Conservation (phyloP, 78 protist species). For the Emiliania huxleyi region DNA sequence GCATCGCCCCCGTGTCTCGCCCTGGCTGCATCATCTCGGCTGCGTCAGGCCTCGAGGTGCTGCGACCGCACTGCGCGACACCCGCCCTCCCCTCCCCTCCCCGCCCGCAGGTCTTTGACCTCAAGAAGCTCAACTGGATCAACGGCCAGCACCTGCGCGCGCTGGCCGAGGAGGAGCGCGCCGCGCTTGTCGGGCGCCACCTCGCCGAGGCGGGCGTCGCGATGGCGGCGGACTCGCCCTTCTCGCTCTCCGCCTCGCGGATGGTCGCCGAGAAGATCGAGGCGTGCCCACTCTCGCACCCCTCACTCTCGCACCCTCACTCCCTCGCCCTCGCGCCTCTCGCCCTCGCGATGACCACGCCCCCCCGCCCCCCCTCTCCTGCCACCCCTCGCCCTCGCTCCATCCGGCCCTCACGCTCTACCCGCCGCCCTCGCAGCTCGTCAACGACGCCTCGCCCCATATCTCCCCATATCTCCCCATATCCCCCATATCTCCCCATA, state of each 20-base stretch:
- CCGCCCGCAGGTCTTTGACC: slow-evolving; percentile 37
- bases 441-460: background rate
- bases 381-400: no score
- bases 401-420: background rate
- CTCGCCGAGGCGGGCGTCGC: background rate
- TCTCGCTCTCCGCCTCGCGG: background rate
- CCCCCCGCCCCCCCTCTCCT: no score
- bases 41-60: no score
- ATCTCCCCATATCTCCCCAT: no score
- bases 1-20: no score
- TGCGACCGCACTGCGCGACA: background rate
- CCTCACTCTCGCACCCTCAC: background rate
- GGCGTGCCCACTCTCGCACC: background rate
- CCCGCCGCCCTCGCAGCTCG: background rate
- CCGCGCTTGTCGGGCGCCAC: background rate
- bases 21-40: no score
- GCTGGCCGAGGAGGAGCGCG: background rate
- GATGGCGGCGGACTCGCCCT: background rate
- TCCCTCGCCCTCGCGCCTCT: no score
- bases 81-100: background rate
- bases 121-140: slow-evolving; percentile 43
- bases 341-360: no score
- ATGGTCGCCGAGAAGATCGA: background rate
- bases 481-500: no score
- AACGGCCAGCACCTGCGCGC: slow-evolving; percentile 47